Base-by-base conservation (phyloP, 495 filamentous ascomycete genomes). In the Filosporella fistucella region DNA sequence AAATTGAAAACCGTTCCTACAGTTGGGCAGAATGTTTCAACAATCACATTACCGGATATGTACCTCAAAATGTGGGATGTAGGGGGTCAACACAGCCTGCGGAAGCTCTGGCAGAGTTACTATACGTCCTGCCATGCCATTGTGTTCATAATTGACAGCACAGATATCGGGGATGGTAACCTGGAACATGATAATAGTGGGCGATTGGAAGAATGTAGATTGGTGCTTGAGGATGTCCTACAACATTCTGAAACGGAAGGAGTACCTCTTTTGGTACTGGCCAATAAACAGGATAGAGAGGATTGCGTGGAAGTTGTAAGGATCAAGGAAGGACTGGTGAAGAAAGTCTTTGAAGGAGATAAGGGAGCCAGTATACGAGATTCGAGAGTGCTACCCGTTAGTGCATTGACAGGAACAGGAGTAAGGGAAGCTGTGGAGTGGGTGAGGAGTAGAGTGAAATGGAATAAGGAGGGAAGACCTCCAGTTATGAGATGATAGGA, bases 1-100 rank as follows among this genome's bases (percentile, higher is more conserved):
- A 77, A 71, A 64, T 69, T 68, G 50, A 81, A 76, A 69, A 98
- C 93, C 35, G 94, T 96, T 25, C 93, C 93, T 13, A 98, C 93
- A 13, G 93, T 98, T 60, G 93, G 93, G 47, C 93, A 98, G 62
- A 98, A 96, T 68, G 91, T 97, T 54, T 81, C 88, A 28, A 89
- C 89, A 34, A 87, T 98, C 63, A 76, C 81, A 1, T 72, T 96
- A 10, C 82, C 85, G 1, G 87, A 94, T 58, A 87, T 95, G 81
- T 95, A 96, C 71, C 76, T 98, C 58, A 95, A 95, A 74, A 85
- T 98, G 62, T 98, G 93, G 93, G 93, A 98, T 66, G 87, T 98
- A 2, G 93, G 93, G 46, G 93, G 93, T 2, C 93, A 98, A 65
- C 82, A 91, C 54, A 78, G 75, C 8, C 79, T 98, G 61, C 86